phyloP scores from a whole-genome alignment of 2,329 filamentous ascomycete species.

The Penicillium rolfsii region DNA sequence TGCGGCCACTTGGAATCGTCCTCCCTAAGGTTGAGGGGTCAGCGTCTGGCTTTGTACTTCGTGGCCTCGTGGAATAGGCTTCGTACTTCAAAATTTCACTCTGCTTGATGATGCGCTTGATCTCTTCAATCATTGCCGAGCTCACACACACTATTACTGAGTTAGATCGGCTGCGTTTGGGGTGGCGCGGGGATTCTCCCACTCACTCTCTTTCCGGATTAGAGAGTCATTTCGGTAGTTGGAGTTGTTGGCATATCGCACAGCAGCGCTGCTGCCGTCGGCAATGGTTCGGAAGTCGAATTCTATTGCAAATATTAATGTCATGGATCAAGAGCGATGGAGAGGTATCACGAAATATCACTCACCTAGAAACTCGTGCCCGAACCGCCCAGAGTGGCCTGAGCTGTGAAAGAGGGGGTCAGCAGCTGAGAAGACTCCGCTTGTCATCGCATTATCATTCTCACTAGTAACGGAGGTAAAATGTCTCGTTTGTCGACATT shows the following conservation, averaged over 20 bases:
- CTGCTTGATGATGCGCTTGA: slow-evolving; percentile 94
- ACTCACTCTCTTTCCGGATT: slow-evolving; percentile 98
- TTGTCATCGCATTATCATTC: slow-evolving; percentile 38
- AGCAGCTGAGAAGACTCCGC: slow-evolving; percentile 47
- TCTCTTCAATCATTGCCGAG: slow-evolving; percentile 84
- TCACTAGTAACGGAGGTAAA: slow-evolving; percentile 98
- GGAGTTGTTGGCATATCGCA: slow-evolving; percentile 98
- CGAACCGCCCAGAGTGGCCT: slow-evolving; percentile 94
- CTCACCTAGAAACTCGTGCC: slow-evolving; percentile 94
- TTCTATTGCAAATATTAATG: slow-evolving; percentile 59
- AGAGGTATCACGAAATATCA: slow-evolving; percentile 10
- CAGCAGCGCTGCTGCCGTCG: slow-evolving; percentile 89
- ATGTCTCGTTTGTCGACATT: slow-evolving; percentile 77
- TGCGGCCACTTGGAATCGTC: slow-evolving; percentile 98
- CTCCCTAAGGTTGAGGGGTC: slow-evolving; percentile 63
- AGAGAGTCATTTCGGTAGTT: slow-evolving; percentile 99
- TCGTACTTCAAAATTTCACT: slow-evolving; percentile 95
- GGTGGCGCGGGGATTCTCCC: slow-evolving; percentile 1
- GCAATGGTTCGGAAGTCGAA: slow-evolving; percentile 94
- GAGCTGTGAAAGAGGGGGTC: slow-evolving; percentile 64
- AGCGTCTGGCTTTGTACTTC: slow-evolving; percentile 26
- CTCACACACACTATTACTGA: slow-evolving; percentile 82
- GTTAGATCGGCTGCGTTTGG: slow-evolving; percentile 4
- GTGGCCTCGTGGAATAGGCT: background rate
- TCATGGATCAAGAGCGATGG: slow-evolving; percentile 20